These are phyloP conservation scores for Nidula niveotomentosa DNA, from an alignment of 1,284 basidiomycete species.

Conservation along the genomic window DNA sequence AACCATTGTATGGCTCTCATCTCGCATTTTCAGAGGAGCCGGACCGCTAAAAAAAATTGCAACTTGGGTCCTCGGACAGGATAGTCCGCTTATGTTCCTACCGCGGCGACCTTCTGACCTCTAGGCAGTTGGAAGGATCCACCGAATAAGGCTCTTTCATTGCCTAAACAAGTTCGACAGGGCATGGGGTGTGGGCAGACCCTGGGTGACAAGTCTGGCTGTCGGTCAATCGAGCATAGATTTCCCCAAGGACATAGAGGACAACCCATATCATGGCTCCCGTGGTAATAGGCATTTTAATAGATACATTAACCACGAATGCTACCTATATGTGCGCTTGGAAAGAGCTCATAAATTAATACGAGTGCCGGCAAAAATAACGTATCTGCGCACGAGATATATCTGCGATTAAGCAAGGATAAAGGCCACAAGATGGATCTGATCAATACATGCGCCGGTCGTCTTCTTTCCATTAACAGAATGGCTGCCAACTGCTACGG, in stretches of 20 bases:
- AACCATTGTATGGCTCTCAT: no score
- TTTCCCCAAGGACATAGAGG: slow-evolving; percentile 4
- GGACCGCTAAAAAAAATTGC: no score
- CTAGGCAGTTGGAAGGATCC: background rate
- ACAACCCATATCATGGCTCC: background rate
- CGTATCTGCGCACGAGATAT: no score
- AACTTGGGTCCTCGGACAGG: no score
- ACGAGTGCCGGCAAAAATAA: no score
- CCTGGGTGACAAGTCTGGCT: background rate
- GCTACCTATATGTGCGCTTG: slow-evolving; percentile 2
- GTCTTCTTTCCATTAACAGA: background rate
- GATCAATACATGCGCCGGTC: background rate
- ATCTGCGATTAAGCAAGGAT: background rate
- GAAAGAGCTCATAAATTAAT: slow-evolving; percentile 10
- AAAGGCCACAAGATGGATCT: background rate
- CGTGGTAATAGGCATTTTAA: background rate
- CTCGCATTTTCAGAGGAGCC: no score
- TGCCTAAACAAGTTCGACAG: background rate
- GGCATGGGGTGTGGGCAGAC: background rate
- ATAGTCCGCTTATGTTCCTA: no score
- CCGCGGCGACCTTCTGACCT: background rate
- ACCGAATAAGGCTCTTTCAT: background rate
- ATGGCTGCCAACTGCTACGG: no score
- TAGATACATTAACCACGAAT: no score
- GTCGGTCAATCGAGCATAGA: background rate